Base-by-base conservation (phyloP, 1,284 basidiomycete genomes). In the Waitea zeae region DNA sequence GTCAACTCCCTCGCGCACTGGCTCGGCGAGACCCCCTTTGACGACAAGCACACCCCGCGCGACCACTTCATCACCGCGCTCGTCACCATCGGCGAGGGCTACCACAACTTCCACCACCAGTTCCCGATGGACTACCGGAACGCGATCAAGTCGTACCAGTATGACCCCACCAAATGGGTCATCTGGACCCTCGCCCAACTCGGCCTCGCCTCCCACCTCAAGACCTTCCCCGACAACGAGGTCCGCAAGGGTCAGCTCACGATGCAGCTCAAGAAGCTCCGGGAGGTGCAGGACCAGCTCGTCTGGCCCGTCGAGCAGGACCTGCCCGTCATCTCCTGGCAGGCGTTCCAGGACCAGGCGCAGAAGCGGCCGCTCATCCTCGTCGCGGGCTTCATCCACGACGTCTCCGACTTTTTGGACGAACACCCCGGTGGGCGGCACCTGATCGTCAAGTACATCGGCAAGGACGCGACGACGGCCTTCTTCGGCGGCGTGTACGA, bases 21-120 rank as follows among this genome's bases (percentile, higher is more conserved):
- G 83, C 72, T 93, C 42, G 89, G 89, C 37, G 86, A 90, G 43
- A 62, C 79, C 17, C 84, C 87, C 17, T 92, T 90, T 49, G 89
- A 93, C 57, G 87, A 92, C 70, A 92, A 92, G 64, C 84, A 90
- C 59, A 82, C 86, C n/a, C 87, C 87, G 20, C 65, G 75, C 37
- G 84, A 90, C 56, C 84, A 89, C 57, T 59, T 90, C 46, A 54
- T 90, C 49, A 92, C 88, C 24, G 88, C 88, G 7, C 62, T 92
- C 30, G 75, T 72, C 39, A 92, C 88, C 19, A 75, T 90, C 49
- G 88, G 88, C 40, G 88, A 93, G 57, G 88, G 89, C 11, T 93
- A 93, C 63, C 88, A 93, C 68, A 93, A 95, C 60, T 95, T 95
- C 70, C 87, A 90, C 58, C 86, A 84, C 49, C 82, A 89, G 56